Evolutionary conservation across 2,329 filamentous ascomycete species (phyloP).

Genomic region (Mycosphaerelloides madeirae): DNA sequence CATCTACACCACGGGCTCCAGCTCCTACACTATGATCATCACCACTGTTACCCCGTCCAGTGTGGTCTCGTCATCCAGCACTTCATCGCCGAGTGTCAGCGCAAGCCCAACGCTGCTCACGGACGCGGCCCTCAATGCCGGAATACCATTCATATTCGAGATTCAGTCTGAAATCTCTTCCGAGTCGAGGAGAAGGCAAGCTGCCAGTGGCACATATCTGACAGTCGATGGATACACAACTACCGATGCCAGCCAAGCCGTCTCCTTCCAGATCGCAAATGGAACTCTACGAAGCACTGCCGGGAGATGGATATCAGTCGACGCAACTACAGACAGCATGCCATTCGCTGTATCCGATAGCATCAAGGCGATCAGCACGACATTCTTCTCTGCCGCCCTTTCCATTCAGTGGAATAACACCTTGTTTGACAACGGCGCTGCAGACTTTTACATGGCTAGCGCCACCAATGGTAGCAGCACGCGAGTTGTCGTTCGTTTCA

Average conservation of each 20-base stretch:
- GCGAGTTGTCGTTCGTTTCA: constrained; percentile 28
- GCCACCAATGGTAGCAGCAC: constrained; percentile 26
- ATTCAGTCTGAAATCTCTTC: constrained; percentile 14
- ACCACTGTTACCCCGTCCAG: constrained; percentile 30
- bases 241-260: constrained; percentile 26
- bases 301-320: constrained; percentile 25
- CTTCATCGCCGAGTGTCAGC: too few species aligned
- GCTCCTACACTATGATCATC: constrained; percentile 23
- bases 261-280: constrained; percentile 28
- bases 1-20: constrained; percentile 15
- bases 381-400: constrained; percentile 26
- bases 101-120: constrained; percentile 19
- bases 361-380: constrained; percentile 25
- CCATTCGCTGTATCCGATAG: constrained; percentile 25
- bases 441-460: constrained; percentile 31
- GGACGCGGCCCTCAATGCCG: constrained; percentile 28
- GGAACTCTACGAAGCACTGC: constrained; percentile 21
- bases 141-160: constrained; percentile 30
- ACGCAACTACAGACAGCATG: constrained; percentile 19
- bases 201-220: constrained; percentile 23
- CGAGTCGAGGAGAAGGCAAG: constrained; percentile 20
- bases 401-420: constrained; percentile 31
- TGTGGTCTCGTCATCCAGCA: constrained; percentile 17
- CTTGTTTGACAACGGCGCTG: constrained; percentile 28
- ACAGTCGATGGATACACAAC: constrained; percentile 32